phyloP scores from a whole-genome alignment of 2,329 filamentous ascomycete genomes.

The Penicillium sp. region DNA sequence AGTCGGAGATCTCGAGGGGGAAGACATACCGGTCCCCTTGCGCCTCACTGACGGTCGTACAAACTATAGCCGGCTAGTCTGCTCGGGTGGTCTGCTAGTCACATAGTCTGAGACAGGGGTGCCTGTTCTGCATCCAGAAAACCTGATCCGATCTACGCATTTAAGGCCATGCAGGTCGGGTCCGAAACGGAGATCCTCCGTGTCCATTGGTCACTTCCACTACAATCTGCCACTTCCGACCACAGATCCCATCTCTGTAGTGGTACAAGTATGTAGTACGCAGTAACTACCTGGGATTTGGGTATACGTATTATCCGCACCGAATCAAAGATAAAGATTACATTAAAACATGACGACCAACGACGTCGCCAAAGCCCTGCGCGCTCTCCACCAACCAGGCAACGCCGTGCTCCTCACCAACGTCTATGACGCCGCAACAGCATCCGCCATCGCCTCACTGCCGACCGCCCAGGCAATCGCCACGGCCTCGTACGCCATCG shows the following conservation, averaged over 20 bases:
- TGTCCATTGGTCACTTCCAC: background rate
- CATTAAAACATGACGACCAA: slow-evolving; percentile 5
- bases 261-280: too few relatives aligned
- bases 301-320: too few relatives aligned
- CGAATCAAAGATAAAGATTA: background rate
- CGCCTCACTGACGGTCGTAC: slow-evolving; percentile 14
- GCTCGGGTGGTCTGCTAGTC: slow-evolving; percentile 1
- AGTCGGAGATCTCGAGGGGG: background rate
- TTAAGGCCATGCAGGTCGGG: background rate
- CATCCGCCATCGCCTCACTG: slow-evolving; percentile 46
- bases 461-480: slow-evolving; percentile 46
- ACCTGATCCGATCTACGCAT: slow-evolving; percentile 8
- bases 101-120: slow-evolving; percentile 21
- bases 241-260: too few relatives aligned
- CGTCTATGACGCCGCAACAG: slow-evolving; percentile 57
- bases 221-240: background rate
- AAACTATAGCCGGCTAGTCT: slow-evolving; percentile 11
- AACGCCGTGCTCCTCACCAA: slow-evolving; percentile 58
- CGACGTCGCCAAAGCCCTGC: slow-evolving; percentile 25
- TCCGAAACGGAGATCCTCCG: background rate
- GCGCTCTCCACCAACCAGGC: slow-evolving; percentile 54
- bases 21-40: slow-evolving; percentile 20
- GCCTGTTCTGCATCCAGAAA: slow-evolving; percentile 3
- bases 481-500: slow-evolving; percentile 56
- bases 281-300: too few relatives aligned